These are phyloP conservation scores for Saccharum officinarum DNA, from an alignment of 176 grass and related monocot genomes.

Conservation along the genomic window DNA sequence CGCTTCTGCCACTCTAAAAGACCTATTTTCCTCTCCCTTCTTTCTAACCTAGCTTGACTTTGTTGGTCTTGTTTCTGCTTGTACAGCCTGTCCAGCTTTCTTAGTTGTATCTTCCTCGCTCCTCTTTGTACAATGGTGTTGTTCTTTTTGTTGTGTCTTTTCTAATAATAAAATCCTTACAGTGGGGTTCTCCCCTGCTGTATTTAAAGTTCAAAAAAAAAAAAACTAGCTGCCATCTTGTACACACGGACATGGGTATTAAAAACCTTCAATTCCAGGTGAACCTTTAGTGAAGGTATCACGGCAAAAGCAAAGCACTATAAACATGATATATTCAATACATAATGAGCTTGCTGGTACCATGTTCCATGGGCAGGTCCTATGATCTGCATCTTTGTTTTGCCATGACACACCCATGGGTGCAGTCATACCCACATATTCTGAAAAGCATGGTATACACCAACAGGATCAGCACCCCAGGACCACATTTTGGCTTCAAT, in stretches of 20 bases:
- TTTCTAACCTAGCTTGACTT: no score
- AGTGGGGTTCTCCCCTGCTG: no score
- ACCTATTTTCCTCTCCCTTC: no score
- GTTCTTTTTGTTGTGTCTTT: no score
- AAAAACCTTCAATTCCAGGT: background rate
- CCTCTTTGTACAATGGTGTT: no score
- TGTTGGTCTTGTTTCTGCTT: no score
- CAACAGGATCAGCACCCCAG: background rate
- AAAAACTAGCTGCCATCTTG: background rate
- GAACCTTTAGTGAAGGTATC: background rate
- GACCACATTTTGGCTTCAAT: background rate
- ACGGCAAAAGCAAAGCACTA: background rate
- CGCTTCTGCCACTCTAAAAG: no score
- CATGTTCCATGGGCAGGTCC: background rate
- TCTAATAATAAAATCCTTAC: no score
- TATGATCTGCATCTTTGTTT: background rate
- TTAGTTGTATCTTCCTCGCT: no score
- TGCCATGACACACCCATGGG: background rate
- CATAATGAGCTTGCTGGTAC: background rate
- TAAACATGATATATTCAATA: background rate
- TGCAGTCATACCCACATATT: background rate
- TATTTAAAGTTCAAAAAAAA: no score
- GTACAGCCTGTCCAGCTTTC: no score
- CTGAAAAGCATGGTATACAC: background rate
- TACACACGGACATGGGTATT: background rate